Conservation (phyloP, 2,329 filamentous ascomycete species). For the Conoideocrella luteorostrata region DNA sequence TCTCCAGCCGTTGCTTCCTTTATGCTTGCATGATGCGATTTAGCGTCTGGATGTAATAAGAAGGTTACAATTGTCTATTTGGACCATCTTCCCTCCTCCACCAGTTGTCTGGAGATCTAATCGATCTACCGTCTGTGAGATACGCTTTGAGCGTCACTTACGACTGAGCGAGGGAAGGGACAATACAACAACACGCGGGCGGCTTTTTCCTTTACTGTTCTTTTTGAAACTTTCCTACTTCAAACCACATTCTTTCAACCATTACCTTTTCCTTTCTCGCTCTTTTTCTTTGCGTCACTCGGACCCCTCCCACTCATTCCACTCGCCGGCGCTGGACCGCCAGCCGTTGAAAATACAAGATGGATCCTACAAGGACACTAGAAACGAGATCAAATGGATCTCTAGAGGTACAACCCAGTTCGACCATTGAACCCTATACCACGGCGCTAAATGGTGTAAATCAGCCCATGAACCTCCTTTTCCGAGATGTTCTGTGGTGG, state of each 20-base stretch:
- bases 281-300: background rate
- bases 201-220: background rate
- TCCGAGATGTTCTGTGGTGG: constrained; percentile 55
- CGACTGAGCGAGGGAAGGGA: background rate
- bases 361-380: constrained; percentile 29
- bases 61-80: background rate
- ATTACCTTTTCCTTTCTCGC: background rate
- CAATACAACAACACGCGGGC: constrained; percentile 1
- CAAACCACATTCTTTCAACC: constrained; percentile 2
- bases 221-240: background rate
- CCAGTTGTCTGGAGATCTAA: background rate
- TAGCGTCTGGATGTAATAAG: background rate
- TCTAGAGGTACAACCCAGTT: constrained; percentile 28
- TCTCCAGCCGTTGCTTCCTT: background rate
- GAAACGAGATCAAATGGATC: constrained; percentile 20
- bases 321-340: constrained; percentile 14
- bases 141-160: background rate
- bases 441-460: constrained; percentile 55
- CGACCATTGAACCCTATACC: constrained; percentile 50
- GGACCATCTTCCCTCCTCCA: background rate
- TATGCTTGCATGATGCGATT: constrained; percentile 8
- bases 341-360: constrained; percentile 16
- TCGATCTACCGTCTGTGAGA: background rate
- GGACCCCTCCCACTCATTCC: background rate
- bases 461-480: constrained; percentile 49